Percentiles rank a stretch among this genome's conserved stretches.
Evolutionary conservation across 2,329 filamentous ascomycete species (phyloP).

Genomic region (Macrophomina tecta): DNA sequence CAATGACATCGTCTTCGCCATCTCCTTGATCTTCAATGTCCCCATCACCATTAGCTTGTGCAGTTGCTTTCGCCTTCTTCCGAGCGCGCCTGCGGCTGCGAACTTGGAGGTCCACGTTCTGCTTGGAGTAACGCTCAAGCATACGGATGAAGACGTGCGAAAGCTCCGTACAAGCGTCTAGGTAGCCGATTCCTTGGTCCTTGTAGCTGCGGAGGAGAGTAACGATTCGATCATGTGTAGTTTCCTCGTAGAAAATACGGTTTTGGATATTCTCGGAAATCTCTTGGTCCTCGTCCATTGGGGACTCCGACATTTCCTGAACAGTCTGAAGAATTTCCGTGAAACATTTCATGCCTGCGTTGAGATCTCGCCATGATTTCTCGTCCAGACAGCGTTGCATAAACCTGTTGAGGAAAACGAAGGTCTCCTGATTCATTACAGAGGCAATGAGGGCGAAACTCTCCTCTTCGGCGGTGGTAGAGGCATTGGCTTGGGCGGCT

Average conservation of each 20-base stretch:
- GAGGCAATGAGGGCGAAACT: conserved; percentile 87
- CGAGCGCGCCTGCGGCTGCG: conserved; percentile 77
- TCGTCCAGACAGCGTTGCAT: conserved; percentile 81
- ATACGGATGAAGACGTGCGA: conserved; percentile 91
- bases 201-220: conserved; percentile 85
- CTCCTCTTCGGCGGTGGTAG: conserved; percentile 61
- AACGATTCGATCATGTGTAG: conserved; percentile 86
- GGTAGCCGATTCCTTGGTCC: conserved; percentile 89
- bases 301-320: conserved; percentile 86
- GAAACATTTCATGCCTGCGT: conserved; percentile 89
- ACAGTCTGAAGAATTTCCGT: conserved; percentile 92
- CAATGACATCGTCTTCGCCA: conserved; percentile 72
- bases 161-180: conserved; percentile 90
- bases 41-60: conserved; percentile 61
- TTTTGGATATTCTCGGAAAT: conserved; percentile 97
- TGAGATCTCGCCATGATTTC: conserved; percentile 86
- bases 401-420: conserved; percentile 82
- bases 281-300: conserved; percentile 90
- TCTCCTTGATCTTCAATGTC: conserved; percentile 55
- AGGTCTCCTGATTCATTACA: conserved; percentile 93
- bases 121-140: conserved; percentile 90
- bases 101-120: conserved; percentile 92
- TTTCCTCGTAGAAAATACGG: conserved; percentile 97
- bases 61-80: conserved; percentile 63
- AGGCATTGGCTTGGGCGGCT: conserved; percentile 47